Evolutionary conservation across 1,284 basidiomycete species (phyloP).

Genomic region (Apiotrichum gamsii): DNA sequence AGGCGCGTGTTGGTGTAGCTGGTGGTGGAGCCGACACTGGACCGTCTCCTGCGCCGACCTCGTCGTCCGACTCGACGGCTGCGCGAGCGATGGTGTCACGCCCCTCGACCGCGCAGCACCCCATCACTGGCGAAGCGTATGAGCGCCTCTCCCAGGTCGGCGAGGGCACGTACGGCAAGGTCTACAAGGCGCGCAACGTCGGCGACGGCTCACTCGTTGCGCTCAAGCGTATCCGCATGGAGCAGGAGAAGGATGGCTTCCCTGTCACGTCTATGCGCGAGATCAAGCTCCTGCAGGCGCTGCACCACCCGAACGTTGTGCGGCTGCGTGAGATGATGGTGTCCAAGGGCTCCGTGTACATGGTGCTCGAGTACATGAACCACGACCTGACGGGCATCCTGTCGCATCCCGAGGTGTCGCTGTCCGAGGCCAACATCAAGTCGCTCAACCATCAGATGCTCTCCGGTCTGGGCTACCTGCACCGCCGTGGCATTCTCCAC

Average conservation of each 20-base stretch:
- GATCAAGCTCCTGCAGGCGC: constrained; percentile 90
- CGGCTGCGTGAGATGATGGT: constrained; percentile 97
- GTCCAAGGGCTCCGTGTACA: constrained; percentile 89
- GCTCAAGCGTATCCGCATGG: constrained; percentile 96
- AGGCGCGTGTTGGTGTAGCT: neutral
- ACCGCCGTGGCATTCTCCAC: constrained; percentile 91
- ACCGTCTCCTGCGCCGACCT: neutral
- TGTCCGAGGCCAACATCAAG: constrained; percentile 83
- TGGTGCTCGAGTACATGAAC: constrained; percentile 99
- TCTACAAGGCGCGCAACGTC: constrained; percentile 91
- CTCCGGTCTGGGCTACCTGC: constrained; percentile 84
- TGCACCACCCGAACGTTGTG: constrained; percentile 85
- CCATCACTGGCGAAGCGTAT: constrained; percentile 56
- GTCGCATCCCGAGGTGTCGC: constrained; percentile 78
- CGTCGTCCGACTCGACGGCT: neutral
- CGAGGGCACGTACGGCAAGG: constrained; percentile 98
- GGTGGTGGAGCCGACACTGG: neutral
- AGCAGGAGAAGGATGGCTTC: constrained; percentile 94
- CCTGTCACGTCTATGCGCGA: constrained; percentile 98
- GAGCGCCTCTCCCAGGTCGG: constrained; percentile 89
- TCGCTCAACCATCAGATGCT: constrained; percentile 94
- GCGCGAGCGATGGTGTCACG: neutral
- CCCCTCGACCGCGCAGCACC: neutral
- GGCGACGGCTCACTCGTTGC: constrained; percentile 73
- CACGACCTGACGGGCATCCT: constrained; percentile 95